Conservation (phyloP, 2,329 filamentous ascomycete genomes). For the Colletotrichum sidae region DNA sequence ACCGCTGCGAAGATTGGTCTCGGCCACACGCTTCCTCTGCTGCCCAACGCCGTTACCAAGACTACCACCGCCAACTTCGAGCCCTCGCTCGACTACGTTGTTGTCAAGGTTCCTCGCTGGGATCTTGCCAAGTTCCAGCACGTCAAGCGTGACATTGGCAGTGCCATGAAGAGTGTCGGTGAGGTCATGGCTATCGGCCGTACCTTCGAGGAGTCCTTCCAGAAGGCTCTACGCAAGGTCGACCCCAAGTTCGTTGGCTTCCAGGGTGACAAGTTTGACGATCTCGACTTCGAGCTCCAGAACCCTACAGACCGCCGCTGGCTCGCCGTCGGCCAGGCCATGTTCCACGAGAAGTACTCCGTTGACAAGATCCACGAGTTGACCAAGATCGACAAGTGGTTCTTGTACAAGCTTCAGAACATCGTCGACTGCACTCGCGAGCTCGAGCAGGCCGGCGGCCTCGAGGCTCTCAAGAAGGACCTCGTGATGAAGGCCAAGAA, state of each 20-base stretch:
- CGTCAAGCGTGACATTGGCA: constrained; percentile 96
- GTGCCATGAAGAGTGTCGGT: constrained; percentile 98
- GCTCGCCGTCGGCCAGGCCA: constrained; percentile 96
- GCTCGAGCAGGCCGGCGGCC: constrained; percentile 83
- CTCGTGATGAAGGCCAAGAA: constrained; percentile 94
- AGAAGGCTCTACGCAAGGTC: constrained; percentile 98
- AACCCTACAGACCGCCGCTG: constrained; percentile 97
- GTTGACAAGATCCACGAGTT: constrained; percentile 93
- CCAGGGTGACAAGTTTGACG: constrained; percentile 94
- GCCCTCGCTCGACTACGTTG: constrained; percentile 95
- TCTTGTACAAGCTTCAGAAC: constrained; percentile 97
- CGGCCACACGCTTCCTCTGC: constrained; percentile 92
- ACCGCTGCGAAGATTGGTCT: constrained; percentile 98
- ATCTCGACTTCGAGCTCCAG: constrained; percentile 87
- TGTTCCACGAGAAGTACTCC: constrained; percentile 96
- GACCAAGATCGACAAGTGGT: constrained; percentile 99
- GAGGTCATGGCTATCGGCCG: constrained; percentile 99
- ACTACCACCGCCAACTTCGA: constrained; percentile 99
- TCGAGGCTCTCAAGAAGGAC: constrained; percentile 89
- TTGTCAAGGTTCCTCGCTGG: constrained; percentile 99
- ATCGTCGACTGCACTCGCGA: constrained; percentile 91
- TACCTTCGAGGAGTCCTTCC: constrained; percentile 98
- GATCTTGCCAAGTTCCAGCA: constrained; percentile 99
- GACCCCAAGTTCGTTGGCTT: constrained; percentile 93
- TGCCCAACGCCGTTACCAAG: constrained; percentile 98